phyloP scores from a whole-genome alignment of 345 rosid genomes.

The Linum usitatissimum region DNA sequence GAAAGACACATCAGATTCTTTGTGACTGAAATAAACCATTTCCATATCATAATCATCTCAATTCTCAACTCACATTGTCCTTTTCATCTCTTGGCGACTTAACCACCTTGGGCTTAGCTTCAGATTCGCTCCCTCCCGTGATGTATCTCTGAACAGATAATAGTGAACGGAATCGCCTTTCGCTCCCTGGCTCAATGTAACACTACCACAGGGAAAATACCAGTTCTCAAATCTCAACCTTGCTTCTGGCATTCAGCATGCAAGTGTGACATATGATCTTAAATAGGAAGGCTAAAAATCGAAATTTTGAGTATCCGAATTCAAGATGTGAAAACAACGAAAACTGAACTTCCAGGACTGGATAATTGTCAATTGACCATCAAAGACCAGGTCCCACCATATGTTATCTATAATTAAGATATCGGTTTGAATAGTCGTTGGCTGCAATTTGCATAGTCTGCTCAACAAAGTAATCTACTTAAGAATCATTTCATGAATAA shows the following conservation, averaged over 20 bases:
- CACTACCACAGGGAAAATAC: slow-evolving; percentile 19
- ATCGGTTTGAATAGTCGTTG: no score
- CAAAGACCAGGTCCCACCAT: no score
- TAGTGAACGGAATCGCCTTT: slow-evolving; percentile 41
- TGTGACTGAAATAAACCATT: no score
- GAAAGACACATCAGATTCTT: not conserved
- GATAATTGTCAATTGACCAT: no score
- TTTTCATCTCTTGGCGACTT: slow-evolving; percentile 3
- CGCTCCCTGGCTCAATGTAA: slow-evolving; percentile 39
- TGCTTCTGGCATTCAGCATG: not conserved
- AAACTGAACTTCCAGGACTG: no score
- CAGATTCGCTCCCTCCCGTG: slow-evolving; percentile 10
- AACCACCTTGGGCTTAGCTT: not conserved
- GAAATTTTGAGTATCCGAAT: no score
- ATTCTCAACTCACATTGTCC: not conserved
- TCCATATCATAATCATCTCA: no score
- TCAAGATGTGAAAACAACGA: no score
- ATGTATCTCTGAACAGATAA: slow-evolving; percentile 36
- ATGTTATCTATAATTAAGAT: no score
- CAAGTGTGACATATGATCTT: not conserved
- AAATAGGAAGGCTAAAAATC: not conserved
- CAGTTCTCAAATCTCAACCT: not conserved
- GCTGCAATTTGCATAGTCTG: no score
- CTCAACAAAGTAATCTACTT: no score
- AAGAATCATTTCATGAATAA: no score